Conservation (phyloP, 345 rosid genomes). For the Arabis hirsuta region DNA sequence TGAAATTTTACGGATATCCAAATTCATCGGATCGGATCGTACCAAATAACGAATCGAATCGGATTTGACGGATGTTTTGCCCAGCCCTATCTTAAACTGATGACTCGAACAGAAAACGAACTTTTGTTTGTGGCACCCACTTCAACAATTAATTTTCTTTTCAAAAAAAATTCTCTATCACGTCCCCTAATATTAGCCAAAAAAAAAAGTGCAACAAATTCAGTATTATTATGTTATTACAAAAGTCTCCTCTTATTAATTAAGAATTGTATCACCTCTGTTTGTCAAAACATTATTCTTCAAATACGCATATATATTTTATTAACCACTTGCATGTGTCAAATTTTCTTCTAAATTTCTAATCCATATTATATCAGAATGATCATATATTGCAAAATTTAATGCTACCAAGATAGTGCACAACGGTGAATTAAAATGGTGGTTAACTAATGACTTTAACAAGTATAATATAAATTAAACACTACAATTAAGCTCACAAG, state of each 20-base stretch:
- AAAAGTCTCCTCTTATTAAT: conserved; percentile 5
- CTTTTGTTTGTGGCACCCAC: conserved; percentile 6
- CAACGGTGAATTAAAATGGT: neutral
- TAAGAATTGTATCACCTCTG: neutral
- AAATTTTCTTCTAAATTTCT: neutral
- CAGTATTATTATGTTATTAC: conserved; percentile 17
- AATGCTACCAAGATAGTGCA: too few relatives aligned
- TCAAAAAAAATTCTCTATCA: neutral
- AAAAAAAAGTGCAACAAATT: conserved; percentile 15
- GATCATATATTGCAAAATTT: too few relatives aligned
- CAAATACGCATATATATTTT: neutral
- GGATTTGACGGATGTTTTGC: too few relatives aligned
- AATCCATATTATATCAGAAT: neutral
- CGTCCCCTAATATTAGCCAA: conserved; percentile 20
- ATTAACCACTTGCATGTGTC: conserved; percentile 30
- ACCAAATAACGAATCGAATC: too few relatives aligned
- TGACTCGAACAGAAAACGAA: neutral
- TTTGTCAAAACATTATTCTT: conserved; percentile 23
- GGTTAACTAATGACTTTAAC: neutral
- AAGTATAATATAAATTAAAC: conserved; percentile 4
- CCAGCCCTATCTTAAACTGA: too few relatives aligned
- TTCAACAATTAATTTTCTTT: conserved; percentile 5
- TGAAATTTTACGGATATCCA: too few relatives aligned
- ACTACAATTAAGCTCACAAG: conserved; percentile 7
- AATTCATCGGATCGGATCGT: too few relatives aligned